Percentiles rank a stretch among this genome's conserved stretches.
phyloP scores from a whole-genome alignment of 768 basidiomycete genomes.

The Coprinellus aureogranulatus region DNA sequence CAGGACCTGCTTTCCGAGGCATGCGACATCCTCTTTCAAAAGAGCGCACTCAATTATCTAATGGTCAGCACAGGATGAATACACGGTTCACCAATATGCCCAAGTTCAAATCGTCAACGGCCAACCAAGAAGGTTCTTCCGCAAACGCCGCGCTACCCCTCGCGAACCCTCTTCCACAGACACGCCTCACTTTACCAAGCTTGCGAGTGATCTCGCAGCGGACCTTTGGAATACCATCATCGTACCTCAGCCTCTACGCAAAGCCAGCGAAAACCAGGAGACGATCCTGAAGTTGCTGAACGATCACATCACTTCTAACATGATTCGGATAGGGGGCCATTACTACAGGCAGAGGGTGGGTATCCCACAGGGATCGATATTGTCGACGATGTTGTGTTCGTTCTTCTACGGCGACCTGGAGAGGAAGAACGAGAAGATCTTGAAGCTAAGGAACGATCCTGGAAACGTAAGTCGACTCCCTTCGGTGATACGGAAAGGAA shows the following conservation, averaged over 20 bases:
- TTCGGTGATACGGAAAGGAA: no score
- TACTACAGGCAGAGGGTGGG: constrained; percentile 90
- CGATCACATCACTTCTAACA: constrained; percentile 89
- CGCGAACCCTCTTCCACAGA: not conserved
- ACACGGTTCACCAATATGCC: constrained; percentile 69
- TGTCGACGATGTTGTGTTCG: constrained; percentile 90
- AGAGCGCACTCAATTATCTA: not conserved
- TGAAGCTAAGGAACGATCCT: constrained; percentile 51
- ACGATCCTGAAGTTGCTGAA: constrained; percentile 72
- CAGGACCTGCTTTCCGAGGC: constrained; percentile 73
- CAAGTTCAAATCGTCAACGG: constrained; percentile 24
- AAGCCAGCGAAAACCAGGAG: constrained; percentile 32
- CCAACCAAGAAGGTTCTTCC: not conserved
- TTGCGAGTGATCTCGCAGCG: constrained; percentile 66
- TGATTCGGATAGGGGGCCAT: constrained; percentile 86
- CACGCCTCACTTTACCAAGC: constrained; percentile 18
- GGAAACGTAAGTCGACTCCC: constrained; percentile 54
- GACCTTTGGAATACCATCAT: constrained; percentile 76
- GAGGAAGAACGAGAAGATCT: constrained; percentile 33
- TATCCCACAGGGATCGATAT: constrained; percentile 95
- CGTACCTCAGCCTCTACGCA: constrained; percentile 65
- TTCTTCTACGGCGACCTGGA: constrained; percentile 96
- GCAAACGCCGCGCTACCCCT: no score
- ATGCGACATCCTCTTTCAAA: not conserved
- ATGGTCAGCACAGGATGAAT: constrained; percentile 52